A percentile compares a stretch with the other conserved stretches of the same genome.
These are phyloP conservation scores for Russula brevipes DNA, from an alignment of 768 basidiomycete genomes.

Conservation along the genomic window DNA sequence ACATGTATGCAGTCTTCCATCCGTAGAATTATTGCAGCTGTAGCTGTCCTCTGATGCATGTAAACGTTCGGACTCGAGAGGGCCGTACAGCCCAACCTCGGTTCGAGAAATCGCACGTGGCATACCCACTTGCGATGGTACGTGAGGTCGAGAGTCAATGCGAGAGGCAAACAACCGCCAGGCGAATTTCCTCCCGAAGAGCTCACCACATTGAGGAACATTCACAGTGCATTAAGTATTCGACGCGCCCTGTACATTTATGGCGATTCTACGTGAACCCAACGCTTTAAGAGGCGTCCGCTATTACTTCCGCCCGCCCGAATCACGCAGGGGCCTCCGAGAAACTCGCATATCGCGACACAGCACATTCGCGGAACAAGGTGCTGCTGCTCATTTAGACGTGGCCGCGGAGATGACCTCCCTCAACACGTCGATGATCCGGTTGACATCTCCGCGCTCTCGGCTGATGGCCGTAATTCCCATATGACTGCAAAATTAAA, in stretches of 20 bases:
- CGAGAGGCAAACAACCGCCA: too few species aligned
- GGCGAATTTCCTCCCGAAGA: too few species aligned
- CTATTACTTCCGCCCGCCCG: neutral
- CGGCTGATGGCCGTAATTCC: constrained; percentile 74
- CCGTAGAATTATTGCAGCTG: neutral
- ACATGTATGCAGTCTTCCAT: neutral
- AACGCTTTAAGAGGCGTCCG: neutral
- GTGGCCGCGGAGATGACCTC: constrained; percentile 45
- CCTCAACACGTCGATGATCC: constrained; percentile 58
- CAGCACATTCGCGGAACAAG: too few species aligned
- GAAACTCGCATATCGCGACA: neutral
- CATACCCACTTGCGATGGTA: too few species aligned
- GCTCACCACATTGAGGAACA: too few species aligned
- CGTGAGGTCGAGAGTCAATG: too few species aligned
- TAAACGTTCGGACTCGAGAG: too few species aligned
- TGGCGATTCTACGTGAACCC: too few species aligned
- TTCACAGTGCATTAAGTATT: neutral
- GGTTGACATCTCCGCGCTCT: constrained; percentile 69
- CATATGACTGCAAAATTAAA: constrained; percentile 69
- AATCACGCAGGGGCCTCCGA: neutral
- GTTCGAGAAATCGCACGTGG: neutral
- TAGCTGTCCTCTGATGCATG: neutral
- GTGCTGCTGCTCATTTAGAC: constrained; percentile 13
- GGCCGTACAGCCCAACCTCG: too few species aligned
- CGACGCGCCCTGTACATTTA: neutral